Conservation (phyloP, 148 eudicot species). For the Drosera capensis region DNA sequence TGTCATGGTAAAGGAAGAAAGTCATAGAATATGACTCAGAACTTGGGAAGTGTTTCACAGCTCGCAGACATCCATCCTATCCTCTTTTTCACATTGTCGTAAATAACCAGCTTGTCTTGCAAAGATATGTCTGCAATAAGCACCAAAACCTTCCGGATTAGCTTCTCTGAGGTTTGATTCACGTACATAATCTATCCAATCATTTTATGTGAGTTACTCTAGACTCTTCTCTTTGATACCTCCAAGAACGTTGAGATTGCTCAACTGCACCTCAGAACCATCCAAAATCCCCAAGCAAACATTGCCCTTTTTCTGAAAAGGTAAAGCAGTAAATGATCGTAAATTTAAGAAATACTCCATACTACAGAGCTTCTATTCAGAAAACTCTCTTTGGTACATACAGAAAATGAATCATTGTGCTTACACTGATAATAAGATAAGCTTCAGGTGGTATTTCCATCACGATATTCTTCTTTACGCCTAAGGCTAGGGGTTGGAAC, state of each 20-base stretch:
- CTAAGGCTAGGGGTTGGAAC: constrained; percentile 53
- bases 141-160: background rate
- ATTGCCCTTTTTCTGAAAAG: constrained; percentile 24
- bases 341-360: background rate
- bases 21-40: constrained; percentile 11
- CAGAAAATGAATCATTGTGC: constrained; percentile 8
- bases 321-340: background rate
- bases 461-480: constrained; percentile 33
- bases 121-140: constrained; percentile 48
- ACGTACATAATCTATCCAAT: no score
- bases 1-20: background rate
- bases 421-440: constrained; percentile 68
- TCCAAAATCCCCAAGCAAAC: constrained; percentile 77
- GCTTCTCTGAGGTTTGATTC: background rate
- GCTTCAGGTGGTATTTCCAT: constrained; percentile 56
- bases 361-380: background rate
- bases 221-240: constrained; percentile 27
- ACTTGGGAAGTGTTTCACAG: constrained; percentile 59
- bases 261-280: constrained; percentile 51
- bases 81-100: constrained; percentile 51
- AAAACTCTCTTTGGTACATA: background rate
- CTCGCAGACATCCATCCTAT: constrained; percentile 74
- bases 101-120: constrained; percentile 62
- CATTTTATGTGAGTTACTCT: no score
- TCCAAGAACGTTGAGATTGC: constrained; percentile 54